Base-by-base conservation (phyloP, 768 basidiomycete species). In the Calocybe indica region DNA sequence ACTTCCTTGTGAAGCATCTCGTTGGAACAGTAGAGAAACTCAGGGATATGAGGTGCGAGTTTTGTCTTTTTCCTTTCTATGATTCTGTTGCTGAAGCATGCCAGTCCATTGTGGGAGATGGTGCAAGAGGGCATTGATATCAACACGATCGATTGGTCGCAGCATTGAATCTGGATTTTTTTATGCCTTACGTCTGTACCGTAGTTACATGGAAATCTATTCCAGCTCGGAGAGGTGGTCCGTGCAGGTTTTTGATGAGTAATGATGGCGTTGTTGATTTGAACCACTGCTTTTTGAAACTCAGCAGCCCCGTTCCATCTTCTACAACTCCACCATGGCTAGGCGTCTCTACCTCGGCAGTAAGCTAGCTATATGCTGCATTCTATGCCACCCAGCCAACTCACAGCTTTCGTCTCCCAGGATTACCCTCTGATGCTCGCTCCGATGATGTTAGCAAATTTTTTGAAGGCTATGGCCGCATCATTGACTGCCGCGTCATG, bases 71-170 rank as follows among this genome's bases (percentile, higher is more conserved):
- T 43, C 22, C 31, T 47, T 14, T 37, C 44, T 42, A 14, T 48
- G 8, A 12, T 35, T 47, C n/a, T 40, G 31, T 52, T 46, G 43
- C 51, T 52, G 48, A 57, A 22, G 14, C 33, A 43, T 44, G 43
- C 1, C 52, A 91, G 92, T 60, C 96, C 96, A 32, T 68, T 99
- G 46, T 99, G 95, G 95, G 96, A 99, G 71, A 97, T 99, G 94
- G 94, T 98, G 11, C 92, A 96, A 68, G 96, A 98, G 63, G 95
- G 95, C 37, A 94, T 98, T 50, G 96, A 99, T 64, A 80, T 98
- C 56, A 92, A 83, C 61, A 76, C 87, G 12, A 99, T 98, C 62
- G 80, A 97, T 68, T 97, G 94, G 94, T 87, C 89, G 40, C 89
- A 84, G 80, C 83, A 88, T 51, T 89, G 80, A 62, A 78, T 14